A percentile compares a stretch with the other conserved stretches of the same genome.
These are phyloP conservation scores for Lenwebbia sp. DNA, from an alignment of 345 rosid genomes.

Conservation along the genomic window DNA sequence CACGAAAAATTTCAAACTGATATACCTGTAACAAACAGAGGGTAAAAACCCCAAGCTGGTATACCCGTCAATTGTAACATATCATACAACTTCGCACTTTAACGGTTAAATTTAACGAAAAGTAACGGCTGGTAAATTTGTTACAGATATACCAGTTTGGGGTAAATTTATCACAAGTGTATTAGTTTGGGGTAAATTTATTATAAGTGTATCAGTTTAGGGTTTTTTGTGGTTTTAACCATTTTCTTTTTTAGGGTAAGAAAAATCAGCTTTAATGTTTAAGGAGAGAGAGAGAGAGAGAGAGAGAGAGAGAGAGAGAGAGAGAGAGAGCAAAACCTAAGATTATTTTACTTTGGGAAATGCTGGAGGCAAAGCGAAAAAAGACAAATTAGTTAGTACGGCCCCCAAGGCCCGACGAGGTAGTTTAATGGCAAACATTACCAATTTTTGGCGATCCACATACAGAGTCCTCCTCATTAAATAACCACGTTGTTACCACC, in stretches of 20 bases:
- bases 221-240: too few relatives aligned
- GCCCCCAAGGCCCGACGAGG: neutral
- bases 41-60: too few relatives aligned
- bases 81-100: too few relatives aligned
- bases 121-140: too few relatives aligned
- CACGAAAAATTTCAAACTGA: too few relatives aligned
- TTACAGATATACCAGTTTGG: too few relatives aligned
- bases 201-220: too few relatives aligned
- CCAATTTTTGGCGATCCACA: neutral
- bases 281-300: neutral
- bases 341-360: neutral
- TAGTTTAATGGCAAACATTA: neutral
- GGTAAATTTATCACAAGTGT: too few relatives aligned
- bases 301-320: neutral
- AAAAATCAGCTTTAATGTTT: neutral
- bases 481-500: neutral
- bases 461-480: neutral
- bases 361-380: neutral
- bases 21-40: too few relatives aligned
- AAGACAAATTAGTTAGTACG: neutral
- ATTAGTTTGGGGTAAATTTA: too few relatives aligned
- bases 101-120: too few relatives aligned
- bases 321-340: neutral
- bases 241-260: neutral
- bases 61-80: too few relatives aligned